Evolutionary conservation across 768 basidiomycete species (phyloP).

Genomic region (Boletus rufocinnamomeus): DNA sequence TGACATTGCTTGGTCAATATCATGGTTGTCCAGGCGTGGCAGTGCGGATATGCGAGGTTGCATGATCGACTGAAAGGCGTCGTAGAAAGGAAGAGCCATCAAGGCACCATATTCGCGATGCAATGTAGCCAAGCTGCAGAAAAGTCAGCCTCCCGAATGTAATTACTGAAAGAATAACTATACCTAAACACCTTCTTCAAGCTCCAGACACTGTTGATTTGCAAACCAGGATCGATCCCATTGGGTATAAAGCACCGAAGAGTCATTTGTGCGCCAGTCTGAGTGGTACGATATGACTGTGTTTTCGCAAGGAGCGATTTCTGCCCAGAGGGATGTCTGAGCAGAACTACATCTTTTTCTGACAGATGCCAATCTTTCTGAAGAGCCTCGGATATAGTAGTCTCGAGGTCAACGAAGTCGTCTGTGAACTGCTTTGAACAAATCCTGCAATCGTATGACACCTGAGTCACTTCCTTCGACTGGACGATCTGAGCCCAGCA

Average conservation of each 20-base stretch:
- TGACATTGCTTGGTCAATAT: constrained; percentile 66
- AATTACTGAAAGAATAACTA: neutral
- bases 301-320: constrained; percentile 74
- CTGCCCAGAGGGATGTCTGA: constrained; percentile 58
- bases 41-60: constrained; percentile 58
- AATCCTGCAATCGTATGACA: constrained; percentile 63
- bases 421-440: constrained; percentile 70
- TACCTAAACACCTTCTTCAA: constrained; percentile 84
- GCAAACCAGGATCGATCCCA: constrained; percentile 59
- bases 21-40: constrained; percentile 46
- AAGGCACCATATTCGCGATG: constrained; percentile 92
- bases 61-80: constrained; percentile 70
- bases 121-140: constrained; percentile 78
- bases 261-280: constrained; percentile 53
- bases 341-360: constrained; percentile 85
- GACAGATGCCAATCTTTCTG: constrained; percentile 72
- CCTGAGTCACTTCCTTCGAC: constrained; percentile 66
- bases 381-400: constrained; percentile 57
- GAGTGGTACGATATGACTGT: constrained; percentile 44
- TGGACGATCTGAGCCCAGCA: constrained; percentile 87
- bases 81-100: constrained; percentile 79
- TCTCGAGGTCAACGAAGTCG: constrained; percentile 80
- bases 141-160: constrained; percentile 7
- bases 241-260: constrained; percentile 54
- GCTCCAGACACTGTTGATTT: constrained; percentile 67